phyloP scores from a whole-genome alignment of 2,329 filamentous ascomycete species.

The Aureobasidium leucospermi region DNA sequence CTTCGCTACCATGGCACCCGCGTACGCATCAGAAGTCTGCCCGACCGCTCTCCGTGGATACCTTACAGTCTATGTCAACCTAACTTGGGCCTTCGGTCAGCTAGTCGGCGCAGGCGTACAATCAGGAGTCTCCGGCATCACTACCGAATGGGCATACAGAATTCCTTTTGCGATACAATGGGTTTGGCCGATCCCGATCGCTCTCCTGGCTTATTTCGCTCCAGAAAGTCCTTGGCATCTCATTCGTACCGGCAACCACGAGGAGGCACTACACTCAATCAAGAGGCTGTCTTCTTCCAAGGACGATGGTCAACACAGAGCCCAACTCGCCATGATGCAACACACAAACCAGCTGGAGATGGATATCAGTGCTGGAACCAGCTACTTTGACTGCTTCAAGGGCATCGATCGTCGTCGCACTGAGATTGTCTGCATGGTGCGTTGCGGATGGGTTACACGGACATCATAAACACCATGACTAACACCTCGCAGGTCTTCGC shows the following conservation, averaged over 20 bases:
- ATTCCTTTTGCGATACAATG: conserved; percentile 41
- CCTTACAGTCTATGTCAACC: conserved; percentile 53
- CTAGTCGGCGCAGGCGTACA: conserved; percentile 42
- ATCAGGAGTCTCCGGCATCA: conserved; percentile 26
- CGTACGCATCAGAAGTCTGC: conserved; percentile 61
- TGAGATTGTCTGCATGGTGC: conserved; percentile 37
- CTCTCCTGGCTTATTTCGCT: conserved; percentile 32
- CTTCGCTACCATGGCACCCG: conserved; percentile 50
- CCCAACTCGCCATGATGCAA: conserved; percentile 31
- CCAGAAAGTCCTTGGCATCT: conserved; percentile 32
- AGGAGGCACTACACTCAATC: conserved; percentile 29
- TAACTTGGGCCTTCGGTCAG: conserved; percentile 58
- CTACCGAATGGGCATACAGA: conserved; percentile 36
- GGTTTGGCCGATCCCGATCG: conserved; percentile 28
- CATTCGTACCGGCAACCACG: conserved; percentile 28
- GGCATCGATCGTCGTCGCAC: conserved; percentile 37
- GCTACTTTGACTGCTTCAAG: conserved; percentile 35
- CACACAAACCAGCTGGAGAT: conserved; percentile 31
- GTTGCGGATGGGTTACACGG: conserved; percentile 12
- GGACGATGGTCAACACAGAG: neutral
- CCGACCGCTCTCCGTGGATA: conserved; percentile 51
- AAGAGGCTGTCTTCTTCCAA: conserved; percentile 24
- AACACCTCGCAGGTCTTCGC: conserved; percentile 15
- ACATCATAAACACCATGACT: neutral
- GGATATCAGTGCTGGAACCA: conserved; percentile 33